Evolutionary conservation across 2,329 filamentous ascomycete species (phyloP).

Genomic region (Colletotrichum gigasporum): DNA sequence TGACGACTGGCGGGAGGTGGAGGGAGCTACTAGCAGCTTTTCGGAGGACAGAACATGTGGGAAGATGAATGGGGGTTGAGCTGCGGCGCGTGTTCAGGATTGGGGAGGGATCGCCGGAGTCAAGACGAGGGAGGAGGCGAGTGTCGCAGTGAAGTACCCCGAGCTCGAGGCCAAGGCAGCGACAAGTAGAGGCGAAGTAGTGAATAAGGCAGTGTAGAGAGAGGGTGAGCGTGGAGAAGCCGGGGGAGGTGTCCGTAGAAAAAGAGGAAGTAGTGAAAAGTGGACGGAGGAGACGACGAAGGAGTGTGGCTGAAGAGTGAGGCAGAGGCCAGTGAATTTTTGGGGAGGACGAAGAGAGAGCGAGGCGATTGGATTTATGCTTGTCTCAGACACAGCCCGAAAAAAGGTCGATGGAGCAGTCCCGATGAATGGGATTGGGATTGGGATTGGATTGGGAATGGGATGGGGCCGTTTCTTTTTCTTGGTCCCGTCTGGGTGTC

Average conservation of each 20-base stretch:
- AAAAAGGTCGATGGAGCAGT: no score
- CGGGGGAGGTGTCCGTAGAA: background rate
- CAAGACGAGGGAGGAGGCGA: background rate
- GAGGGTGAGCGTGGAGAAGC: background rate
- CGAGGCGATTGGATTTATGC: constrained; percentile 16
- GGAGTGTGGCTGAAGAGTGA: background rate
- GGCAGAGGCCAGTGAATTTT: no score
- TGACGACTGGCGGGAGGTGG: background rate
- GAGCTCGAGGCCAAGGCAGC: no score
- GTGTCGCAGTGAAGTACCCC: background rate
- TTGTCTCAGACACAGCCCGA: constrained; percentile 21
- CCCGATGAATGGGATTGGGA: no score
- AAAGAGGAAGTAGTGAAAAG: background rate
- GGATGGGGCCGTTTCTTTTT: no score
- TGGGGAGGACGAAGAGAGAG: background rate
- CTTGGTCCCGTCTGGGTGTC: background rate
- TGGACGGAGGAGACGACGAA: background rate
- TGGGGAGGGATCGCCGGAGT: constrained; percentile 16
- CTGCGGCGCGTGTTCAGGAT: constrained; percentile 2
- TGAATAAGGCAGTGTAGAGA: background rate
- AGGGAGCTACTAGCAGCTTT: constrained; percentile 15
- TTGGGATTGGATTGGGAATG: no score
- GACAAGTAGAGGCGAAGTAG: no score
- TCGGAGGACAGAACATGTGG: constrained; percentile 18
- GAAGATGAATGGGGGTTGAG: background rate